Base-by-base conservation (phyloP, 2,329 filamentous ascomycete genomes). In the Monilinia aucupariae region DNA sequence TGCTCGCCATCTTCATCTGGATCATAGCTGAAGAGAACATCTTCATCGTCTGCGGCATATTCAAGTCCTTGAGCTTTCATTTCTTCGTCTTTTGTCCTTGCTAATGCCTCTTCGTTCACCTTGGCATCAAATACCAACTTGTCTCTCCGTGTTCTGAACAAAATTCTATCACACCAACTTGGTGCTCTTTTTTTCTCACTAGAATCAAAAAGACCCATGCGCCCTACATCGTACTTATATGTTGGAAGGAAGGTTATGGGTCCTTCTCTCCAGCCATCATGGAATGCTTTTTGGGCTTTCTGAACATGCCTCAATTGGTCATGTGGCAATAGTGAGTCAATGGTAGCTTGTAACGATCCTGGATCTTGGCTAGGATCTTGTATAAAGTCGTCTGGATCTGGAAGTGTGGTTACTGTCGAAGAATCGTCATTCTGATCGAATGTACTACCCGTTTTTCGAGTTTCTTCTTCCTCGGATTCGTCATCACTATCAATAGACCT, bases 221-320 rank as follows among this genome's bases (percentile, higher is more conserved):
- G 96, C n/a, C 94, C 94, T 34, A 96, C 81, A 71, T 99, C 96
- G 70, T 99, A 99, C 75, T 99, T 99, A 76, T 99, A 99, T 0
- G 94, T 96, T 1, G 94, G 94, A 20, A 97, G 75, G 71, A 99
- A 99, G 1, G 85, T 85, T 62, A 99, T 92, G 0, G 85, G 81
- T 0, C 92, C 94, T 79, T 99, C 94, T 58, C 83, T 82, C 92
- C 94, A 99, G 1, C 92, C 93, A 66, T 96, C 90, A 64, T 96
- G 85, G 66, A 99, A 96, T 0, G 87, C 86, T 72, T 89, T 94
- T n/a, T 85, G 83, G 47, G 85, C 78, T 67, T 82, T 85, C 69
- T 96, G 92, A 64, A 91, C 84, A 63, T 86, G 82, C 5, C 80
- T 82, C 5, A 99, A 81, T 74, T 99, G 92, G 70, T 99, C 94